Base-by-base conservation (phyloP, 768 basidiomycete species). In the Pleurotus eryngii region DNA sequence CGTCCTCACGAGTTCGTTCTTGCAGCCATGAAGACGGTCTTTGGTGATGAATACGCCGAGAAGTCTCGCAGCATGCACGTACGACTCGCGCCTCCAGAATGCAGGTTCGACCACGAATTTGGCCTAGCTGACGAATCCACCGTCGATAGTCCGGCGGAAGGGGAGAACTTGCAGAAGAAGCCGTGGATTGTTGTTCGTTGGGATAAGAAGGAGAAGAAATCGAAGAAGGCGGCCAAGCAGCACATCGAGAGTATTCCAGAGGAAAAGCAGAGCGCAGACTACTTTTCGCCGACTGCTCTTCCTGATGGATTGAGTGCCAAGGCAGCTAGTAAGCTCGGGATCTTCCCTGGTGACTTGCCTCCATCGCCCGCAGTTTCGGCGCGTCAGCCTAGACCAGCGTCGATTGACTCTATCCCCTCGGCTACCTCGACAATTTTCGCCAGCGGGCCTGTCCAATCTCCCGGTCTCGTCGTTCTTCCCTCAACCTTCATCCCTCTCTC, bases 391-490 rank as follows among this genome's bases (percentile, higher is more conserved):
- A 37, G 35, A 22, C 43, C 42, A 30, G 42, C 40, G 43, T 35
- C 57, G 12, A 61, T 42, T 60, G 61, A 49, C 59, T 58, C 51
- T 42, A 48, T 46, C 7, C 27, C 55, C 46, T 27, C 55, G 26
- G 20, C 62, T 46, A 26, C 49, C 42, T 30, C 60, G 48, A 9
- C 46, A 49, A 37, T 59, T 39, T 35, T 59, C 17, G 50, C 64
- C 8, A 50, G 47, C 24, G 56, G 63, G 9, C 63, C 72, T 0
- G 64, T 76, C 46, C 87, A 88, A 65, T 84, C 84, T 1, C 78
- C 85, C 5, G 89, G 89, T 1, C 68, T 90, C 5, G 64, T 90
- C 20, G 69, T 89, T 35, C 81, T 74, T 76, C 84, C 81, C 5
- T 70, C 76, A 22, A 82, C 79, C 5, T 87, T 86, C 66, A 73